phyloP scores from a whole-genome alignment of 306 rosid species.

The Medicago ruthenica region DNA sequence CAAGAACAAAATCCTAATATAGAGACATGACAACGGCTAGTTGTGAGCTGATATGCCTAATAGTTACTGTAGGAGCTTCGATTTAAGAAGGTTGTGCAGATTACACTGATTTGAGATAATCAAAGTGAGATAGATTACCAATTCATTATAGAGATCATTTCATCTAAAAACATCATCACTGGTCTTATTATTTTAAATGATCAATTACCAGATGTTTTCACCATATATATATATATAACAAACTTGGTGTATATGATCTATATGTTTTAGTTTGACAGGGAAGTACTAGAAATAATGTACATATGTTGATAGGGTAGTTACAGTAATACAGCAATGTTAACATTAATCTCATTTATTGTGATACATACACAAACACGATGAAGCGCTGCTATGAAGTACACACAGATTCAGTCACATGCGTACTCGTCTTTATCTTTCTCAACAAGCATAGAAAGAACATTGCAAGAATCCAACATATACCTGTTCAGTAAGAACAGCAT shows the following conservation, averaged over 20 bases:
- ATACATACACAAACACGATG: neutral
- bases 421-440: neutral
- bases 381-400: neutral
- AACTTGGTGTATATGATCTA: neutral
- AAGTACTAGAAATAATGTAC: neutral
- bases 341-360: neutral
- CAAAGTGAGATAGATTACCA: neutral
- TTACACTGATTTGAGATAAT: neutral
- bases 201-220: neutral
- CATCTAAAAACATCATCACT: neutral
- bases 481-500: slow-evolving; percentile 93
- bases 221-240: neutral
- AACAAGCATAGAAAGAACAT: slow-evolving; percentile 6
- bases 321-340: neutral
- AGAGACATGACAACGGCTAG: neutral
- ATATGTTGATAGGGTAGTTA: neutral
- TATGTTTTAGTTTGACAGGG: neutral
- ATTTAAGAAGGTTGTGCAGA: neutral
- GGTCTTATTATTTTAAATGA: neutral
- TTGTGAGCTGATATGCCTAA: neutral
- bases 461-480: slow-evolving; percentile 44
- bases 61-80: neutral
- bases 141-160: neutral
- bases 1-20: neutral
- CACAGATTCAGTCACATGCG: neutral